Base-by-base conservation (phyloP, 495 filamentous ascomycete species). In the Podospora anserina region DNA sequence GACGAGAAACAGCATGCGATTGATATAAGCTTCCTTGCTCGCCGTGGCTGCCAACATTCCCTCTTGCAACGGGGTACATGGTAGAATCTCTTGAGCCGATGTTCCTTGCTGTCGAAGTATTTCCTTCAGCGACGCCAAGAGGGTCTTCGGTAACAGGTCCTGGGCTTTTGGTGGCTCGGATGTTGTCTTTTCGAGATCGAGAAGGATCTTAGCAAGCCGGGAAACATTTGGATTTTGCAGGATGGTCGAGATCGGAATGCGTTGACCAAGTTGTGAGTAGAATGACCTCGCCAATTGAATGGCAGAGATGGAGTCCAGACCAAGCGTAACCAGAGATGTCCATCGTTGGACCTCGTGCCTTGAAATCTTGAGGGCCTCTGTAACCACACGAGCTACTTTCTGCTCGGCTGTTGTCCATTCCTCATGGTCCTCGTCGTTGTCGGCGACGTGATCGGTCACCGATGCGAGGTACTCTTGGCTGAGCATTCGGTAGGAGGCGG, bases 51-150 rank as follows among this genome's bases (percentile, higher is more conserved):
- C 86, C 7, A 96, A 81, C 90, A 94, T 95, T 9, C 87, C 89
- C 77, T 93, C 89, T 71, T 96, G 92, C 1, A 96, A 76, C 2
- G 92, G 90, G 3, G 92, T 94, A 71, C 92, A 95, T 26, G 92
- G 92, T 16, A 92, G 78, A 28, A 95, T 82, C 27, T 75, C 77
- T 57, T 85, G 71, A 5, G 91, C 80, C 0, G 66, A 63, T 16
- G 74, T 73, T 3, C 81, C 81, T 6, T 70, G 55, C 2, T 72
- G 28, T 3, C 65, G 44, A 61, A 87, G 80, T 6, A 71, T 73
- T 4, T 74, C 61, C 1, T 56, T 68, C 5, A 85, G 74, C 2
- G 69, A 66, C 1, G 78, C 67, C 0, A 79, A 28, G 9, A 86
- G 73, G 3, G 74, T 66, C 13, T 73, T 56, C 0, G 80, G 69